Percentiles rank a stretch among this genome's conserved stretches.
These are phyloP conservation scores for Trichosporon sp. DNA, from an alignment of 1,284 basidiomycete genomes.

Conservation along the genomic window DNA sequence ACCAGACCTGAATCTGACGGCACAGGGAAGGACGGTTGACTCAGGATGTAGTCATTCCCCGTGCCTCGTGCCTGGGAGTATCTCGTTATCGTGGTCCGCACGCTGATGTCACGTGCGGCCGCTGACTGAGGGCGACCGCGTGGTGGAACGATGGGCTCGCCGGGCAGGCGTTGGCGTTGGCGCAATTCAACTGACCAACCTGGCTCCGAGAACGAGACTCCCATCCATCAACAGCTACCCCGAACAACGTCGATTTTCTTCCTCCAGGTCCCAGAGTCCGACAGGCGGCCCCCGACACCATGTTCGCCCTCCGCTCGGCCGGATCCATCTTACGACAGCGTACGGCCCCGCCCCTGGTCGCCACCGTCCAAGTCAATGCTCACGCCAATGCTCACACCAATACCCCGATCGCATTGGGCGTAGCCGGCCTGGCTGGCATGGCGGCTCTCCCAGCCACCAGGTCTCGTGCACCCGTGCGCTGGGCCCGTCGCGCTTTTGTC, in stretches of 20 bases:
- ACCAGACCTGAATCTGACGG: not conserved
- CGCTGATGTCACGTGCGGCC: not conserved
- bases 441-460: not conserved
- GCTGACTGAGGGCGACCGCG: not conserved
- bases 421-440: not conserved
- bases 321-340: conserved; percentile 3
- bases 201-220: not conserved
- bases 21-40: not conserved
- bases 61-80: not conserved
- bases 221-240: not conserved
- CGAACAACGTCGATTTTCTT: not conserved
- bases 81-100: not conserved
- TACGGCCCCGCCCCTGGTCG: conserved; percentile 1
- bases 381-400: conserved; percentile 5
- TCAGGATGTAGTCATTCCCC: not conserved
- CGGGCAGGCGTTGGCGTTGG: not conserved
- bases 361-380: conserved; percentile 3
- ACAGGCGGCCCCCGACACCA: not conserved
- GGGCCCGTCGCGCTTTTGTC: not conserved
- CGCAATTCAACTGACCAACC: not conserved
- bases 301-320: conserved; percentile 5
- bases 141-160: not conserved
- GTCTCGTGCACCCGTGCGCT: not conserved
- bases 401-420: not conserved
- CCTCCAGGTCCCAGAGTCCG: not conserved